A percentile compares a stretch with the other conserved stretches of the same genome.
Conservation (phyloP, 78 protist genomes). For the Ministeria vibrans region DNA sequence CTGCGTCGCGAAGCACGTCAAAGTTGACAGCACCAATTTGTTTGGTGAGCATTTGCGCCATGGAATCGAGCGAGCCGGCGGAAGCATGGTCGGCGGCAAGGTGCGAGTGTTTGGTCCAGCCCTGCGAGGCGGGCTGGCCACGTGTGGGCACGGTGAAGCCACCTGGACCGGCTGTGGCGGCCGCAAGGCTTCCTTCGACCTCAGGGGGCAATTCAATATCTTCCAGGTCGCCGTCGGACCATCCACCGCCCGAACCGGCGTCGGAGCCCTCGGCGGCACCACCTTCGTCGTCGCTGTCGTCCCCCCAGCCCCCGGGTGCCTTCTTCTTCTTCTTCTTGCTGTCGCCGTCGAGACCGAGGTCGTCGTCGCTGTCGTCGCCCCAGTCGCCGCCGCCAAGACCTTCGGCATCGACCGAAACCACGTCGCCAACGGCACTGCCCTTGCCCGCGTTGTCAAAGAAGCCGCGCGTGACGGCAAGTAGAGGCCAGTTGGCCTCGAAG, state of each 20-base stretch:
- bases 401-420: background rate
- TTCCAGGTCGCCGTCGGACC: constrained; percentile 22
- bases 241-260: too few species aligned
- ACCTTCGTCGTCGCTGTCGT: constrained; percentile 30
- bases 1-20: constrained; percentile 68
- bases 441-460: constrained; percentile 35
- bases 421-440: background rate
- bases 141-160: constrained; percentile 39
- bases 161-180: background rate
- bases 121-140: constrained; percentile 25
- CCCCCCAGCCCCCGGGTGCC: constrained; percentile 11
- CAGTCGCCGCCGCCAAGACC: constrained; percentile 31
- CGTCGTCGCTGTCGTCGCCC: constrained; percentile 35
- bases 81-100: constrained; percentile 82
- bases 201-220: constrained; percentile 7
- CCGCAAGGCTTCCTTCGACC: background rate
- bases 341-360: constrained; percentile 22
- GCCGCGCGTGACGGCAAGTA: constrained; percentile 29
- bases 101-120: constrained; percentile 59
- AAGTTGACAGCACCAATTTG: constrained; percentile 84
- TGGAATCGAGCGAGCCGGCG: constrained; percentile 84
- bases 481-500: constrained; percentile 44
- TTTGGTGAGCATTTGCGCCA: constrained; percentile 16
- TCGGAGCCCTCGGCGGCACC: constrained; percentile 46
- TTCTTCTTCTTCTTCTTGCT: constrained; percentile 1